phyloP scores from a whole-genome alignment of 192 early-diverging fungal species.

The Podila epicladia region DNA sequence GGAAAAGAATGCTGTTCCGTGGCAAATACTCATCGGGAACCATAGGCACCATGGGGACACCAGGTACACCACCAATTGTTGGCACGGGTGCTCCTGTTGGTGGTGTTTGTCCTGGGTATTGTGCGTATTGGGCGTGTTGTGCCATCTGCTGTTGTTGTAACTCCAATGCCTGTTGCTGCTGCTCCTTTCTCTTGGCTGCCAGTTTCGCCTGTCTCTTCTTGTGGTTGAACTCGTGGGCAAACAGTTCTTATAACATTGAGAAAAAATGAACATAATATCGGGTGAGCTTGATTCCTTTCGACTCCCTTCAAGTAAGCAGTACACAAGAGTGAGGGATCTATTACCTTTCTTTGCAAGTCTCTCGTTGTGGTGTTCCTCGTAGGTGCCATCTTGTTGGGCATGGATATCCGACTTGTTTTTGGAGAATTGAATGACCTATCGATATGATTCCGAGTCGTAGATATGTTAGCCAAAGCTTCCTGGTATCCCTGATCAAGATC shows the following conservation, averaged over 20 bases:
- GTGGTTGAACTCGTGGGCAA: slow-evolving; percentile 44
- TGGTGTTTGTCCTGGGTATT: slow-evolving; percentile 6
- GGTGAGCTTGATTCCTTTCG: background rate
- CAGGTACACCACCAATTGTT: background rate
- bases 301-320: background rate
- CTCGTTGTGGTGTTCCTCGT: slow-evolving; percentile 69
- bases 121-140: slow-evolving; percentile 16
- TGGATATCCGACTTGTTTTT: slow-evolving; percentile 66
- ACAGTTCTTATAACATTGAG: slow-evolving; percentile 15
- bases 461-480: background rate
- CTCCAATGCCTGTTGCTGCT: slow-evolving; percentile 20
- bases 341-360: slow-evolving; percentile 73
- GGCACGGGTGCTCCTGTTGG: slow-evolving; percentile 6
- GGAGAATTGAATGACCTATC: slow-evolving; percentile 65
- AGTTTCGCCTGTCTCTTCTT: slow-evolving; percentile 34
- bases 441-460: background rate
- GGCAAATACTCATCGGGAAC: slow-evolving; percentile 81
- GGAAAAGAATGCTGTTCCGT: slow-evolving; percentile 94
- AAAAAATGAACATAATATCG: background rate
- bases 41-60: slow-evolving; percentile 40
- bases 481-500: too few relatives aligned
- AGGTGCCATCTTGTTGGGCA: slow-evolving; percentile 73
- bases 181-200: slow-evolving; percentile 13
- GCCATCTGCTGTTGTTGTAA: slow-evolving; percentile 36
- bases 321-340: background rate